Base-by-base conservation (phyloP, 1,284 basidiomycete species). In the Peniophora sp. region DNA sequence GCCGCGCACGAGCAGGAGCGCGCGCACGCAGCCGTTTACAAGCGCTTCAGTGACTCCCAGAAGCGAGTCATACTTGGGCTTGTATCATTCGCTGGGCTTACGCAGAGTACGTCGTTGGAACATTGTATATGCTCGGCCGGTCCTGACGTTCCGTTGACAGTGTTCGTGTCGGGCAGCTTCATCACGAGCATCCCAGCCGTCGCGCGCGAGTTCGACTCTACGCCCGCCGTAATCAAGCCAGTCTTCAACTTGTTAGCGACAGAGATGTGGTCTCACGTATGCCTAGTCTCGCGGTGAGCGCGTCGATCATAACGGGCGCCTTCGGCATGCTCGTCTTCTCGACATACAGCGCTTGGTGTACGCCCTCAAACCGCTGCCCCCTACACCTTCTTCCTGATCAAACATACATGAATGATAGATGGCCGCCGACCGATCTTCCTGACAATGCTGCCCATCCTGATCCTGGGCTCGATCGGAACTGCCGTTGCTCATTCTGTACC, bases 111-210 rank as follows among this genome's bases (percentile, higher is more conserved):
- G 74, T 68, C 1, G 3, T 12, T 11, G 20, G 27, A 36, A 3
- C 22, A 35, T 24, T 27, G 20, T 23, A 41, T 35, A 51, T 15
- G n/a, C 15, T 23, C 34, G 35, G 34, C 8, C 22, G 15, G 8
- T 41, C n/a, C 15, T 41, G 37, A 41, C 37, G 18, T 6, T 34
- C 20, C 20, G 24, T 34, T 5, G 5, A 15, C 37, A 88, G 85
- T 85, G 23, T 80, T 88, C 60, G 77, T 85, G 0, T 74, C 81
- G 2, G 78, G 80, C 3, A 76, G 79, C 1, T 87, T 88, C 64
- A 71, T 85, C 2, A 86, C 86, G 0, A 76, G 78, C 0, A 85
- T 89, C 45, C 82, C 83, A 0, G 71, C 81, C 51, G 80, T 89
- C 54, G 75, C 82, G 0, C 62, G 66, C 22, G 85, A 88, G 51